A percentile compares a stretch with the other conserved stretches of the same genome.
These are phyloP conservation scores for Aquilaria yunnanensis DNA, from an alignment of 345 rosid species.

Conservation along the genomic window DNA sequence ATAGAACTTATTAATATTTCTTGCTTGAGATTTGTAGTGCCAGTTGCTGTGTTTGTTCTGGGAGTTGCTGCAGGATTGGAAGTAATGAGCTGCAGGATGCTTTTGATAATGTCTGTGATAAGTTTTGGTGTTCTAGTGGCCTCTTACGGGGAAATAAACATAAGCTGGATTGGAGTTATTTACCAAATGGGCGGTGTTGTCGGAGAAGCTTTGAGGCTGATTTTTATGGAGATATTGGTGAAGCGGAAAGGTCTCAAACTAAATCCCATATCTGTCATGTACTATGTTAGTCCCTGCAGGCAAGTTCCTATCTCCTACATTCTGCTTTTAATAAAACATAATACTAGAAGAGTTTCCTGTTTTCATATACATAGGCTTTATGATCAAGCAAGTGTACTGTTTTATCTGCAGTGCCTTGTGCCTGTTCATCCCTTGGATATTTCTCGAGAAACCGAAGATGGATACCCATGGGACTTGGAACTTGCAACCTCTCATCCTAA, in stretches of 20 bases:
- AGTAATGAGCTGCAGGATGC: conserved; percentile 91
- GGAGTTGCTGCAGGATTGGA: conserved; percentile 97
- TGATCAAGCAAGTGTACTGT: background rate
- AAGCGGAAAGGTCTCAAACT: conserved; percentile 91
- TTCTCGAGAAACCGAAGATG: conserved; percentile 89
- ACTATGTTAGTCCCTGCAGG: conserved; percentile 99
- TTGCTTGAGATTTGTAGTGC: conserved; percentile 69
- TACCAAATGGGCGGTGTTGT: conserved; percentile 99
- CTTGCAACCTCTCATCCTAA: conserved; percentile 56
- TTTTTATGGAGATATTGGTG: conserved; percentile 92
- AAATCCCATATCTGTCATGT: conserved; percentile 90
- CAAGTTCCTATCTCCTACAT: conserved; percentile 22
- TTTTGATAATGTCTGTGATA: conserved; percentile 89
- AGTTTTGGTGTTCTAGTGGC: conserved; percentile 97
- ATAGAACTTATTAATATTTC: background rate
- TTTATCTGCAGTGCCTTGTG: conserved; percentile 66
- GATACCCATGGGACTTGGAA: conserved; percentile 70
- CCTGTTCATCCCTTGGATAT: conserved; percentile 91
- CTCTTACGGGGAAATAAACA: conserved; percentile 86
- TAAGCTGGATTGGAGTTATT: conserved; percentile 94
- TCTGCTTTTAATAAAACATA: background rate
- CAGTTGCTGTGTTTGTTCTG: conserved; percentile 91
- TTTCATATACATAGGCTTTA: conserved; percentile 1
- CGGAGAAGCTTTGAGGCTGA: conserved; percentile 88
- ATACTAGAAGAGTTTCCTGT: conserved; percentile 9